phyloP scores from a whole-genome alignment of 768 basidiomycete species.

The Pleurotus giganteus region DNA sequence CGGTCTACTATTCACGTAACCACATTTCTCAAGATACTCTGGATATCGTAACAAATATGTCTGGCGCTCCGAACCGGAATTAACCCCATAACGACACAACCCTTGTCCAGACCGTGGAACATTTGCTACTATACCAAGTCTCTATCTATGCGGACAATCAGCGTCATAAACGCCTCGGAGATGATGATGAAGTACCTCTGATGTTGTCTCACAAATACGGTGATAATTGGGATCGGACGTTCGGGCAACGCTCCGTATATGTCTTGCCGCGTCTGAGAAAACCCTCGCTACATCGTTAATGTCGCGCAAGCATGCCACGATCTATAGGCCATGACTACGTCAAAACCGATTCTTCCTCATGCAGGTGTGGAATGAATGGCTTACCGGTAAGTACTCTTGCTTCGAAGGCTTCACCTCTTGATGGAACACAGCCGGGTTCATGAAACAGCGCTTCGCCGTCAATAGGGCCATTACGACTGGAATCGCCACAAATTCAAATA shows the following conservation, averaged over 20 bases:
- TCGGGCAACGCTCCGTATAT: background rate
- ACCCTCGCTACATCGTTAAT: background rate
- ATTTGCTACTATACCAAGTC: background rate
- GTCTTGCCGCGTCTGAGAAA: background rate
- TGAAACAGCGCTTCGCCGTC: background rate
- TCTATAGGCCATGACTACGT: too few species aligned
- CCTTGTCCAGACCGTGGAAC: background rate
- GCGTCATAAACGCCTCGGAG: background rate
- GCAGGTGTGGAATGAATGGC: background rate
- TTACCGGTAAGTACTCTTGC: background rate
- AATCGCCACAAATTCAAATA: background rate
- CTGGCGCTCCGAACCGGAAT: background rate
- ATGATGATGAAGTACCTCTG: background rate
- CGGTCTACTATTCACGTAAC: background rate
- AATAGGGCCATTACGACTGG: slow-evolving; percentile 2
- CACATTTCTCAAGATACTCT: background rate
- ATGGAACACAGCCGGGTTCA: slow-evolving; percentile 5
- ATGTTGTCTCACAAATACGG: background rate
- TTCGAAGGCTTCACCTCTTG: background rate
- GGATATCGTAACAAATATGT: background rate
- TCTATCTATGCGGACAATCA: background rate
- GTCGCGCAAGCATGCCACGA: background rate
- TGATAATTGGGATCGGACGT: background rate
- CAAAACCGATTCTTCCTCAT: too few species aligned
- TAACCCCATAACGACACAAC: background rate